A percentile compares a stretch with the other conserved stretches of the same genome.
Evolutionary conservation across 805 yeast species (phyloP).

Genomic region (Candida maris): DNA sequence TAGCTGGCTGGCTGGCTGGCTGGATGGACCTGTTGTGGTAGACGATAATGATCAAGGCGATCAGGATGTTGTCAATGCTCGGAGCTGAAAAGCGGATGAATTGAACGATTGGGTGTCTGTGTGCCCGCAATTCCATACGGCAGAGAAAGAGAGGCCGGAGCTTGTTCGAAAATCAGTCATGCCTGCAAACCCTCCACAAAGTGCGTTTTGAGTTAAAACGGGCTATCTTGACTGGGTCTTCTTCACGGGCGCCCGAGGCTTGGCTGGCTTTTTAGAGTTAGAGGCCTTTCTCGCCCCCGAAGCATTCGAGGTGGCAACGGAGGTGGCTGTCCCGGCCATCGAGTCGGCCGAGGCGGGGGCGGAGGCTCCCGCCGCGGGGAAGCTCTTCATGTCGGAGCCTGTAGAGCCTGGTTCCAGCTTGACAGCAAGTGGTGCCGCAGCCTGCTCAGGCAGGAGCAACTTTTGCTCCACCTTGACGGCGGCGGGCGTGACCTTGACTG

Average conservation of each 20-base stretch:
- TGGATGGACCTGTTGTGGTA: no score
- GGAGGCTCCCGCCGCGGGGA: slow-evolving; percentile 1
- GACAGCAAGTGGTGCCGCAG: slow-evolving; percentile 10
- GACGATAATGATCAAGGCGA: no score
- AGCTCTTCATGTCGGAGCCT: slow-evolving; percentile 1
- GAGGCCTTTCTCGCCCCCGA: slow-evolving; percentile 1
- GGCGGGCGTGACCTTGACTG: slow-evolving; percentile 28
- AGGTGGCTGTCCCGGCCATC: background rate
- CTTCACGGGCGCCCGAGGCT: background rate
- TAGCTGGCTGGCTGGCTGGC: no score
- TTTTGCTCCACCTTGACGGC: slow-evolving; percentile 24
- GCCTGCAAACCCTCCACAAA: no score
- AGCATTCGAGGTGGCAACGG: background rate
- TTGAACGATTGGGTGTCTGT: no score
- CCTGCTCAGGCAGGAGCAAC: no score
- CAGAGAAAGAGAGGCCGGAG: no score
- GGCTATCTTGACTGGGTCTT: background rate
- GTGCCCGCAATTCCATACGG: no score
- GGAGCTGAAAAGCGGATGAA: no score
- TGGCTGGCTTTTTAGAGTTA: background rate
- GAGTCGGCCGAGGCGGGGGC: slow-evolving; percentile 2
- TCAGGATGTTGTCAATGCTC: no score
- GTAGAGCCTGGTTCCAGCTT: slow-evolving; percentile 4
- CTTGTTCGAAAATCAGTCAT: no score
- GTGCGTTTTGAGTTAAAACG: no score